Base-by-base conservation (phyloP, 306 rosid species). In the Gleditsia sinensis region DNA sequence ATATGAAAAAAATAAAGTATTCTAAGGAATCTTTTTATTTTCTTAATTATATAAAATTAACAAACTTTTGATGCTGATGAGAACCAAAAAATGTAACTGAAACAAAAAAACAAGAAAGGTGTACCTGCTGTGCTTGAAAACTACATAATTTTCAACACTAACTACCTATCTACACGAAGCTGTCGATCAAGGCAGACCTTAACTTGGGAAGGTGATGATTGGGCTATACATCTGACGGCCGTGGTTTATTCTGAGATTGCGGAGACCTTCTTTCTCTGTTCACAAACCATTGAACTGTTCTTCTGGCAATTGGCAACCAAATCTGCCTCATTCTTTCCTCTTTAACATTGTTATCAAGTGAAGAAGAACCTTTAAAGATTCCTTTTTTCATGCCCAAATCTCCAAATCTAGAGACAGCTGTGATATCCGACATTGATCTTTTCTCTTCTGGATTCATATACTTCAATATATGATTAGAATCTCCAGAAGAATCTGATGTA, bases 231-330 rank as follows among this genome's bases (percentile, higher is more conserved):
- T 86, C 82, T 76, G 70, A 84, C 54, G 64, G 45, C 7, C 36
- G 64, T 51, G 40, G 43, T 55, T 76, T 69, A 17, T 78, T 78
- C 59, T 79, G 88, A 72, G 91, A 60, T 53, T 77, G 75, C 49
- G 82, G 90, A 76, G 84, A 67, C 61, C 89, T 91, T 67, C 25
- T 83, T 77, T 90, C 97, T 90, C 98, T 87, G 23, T 87, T 91
- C 74, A 89, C 96, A 91, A 85, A 94, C 98, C 97, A 91, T 61
- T 78, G 89, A 55, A 86, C 95, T 83, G 98, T 94, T 88, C 84
- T 91, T 84, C 72, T 84, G 1, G 97, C 97, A 77, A 94, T 91
- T 28, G 96, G 94, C 71, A 84, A 82, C 98, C 98, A 94, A 80
- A 83, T 77, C 69, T 82, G 84, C 73, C 97, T 85, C 59, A 17